These are phyloP conservation scores for Anisodus tanguticus DNA, from an alignment of 257 asterid genomes.

Conservation along the genomic window DNA sequence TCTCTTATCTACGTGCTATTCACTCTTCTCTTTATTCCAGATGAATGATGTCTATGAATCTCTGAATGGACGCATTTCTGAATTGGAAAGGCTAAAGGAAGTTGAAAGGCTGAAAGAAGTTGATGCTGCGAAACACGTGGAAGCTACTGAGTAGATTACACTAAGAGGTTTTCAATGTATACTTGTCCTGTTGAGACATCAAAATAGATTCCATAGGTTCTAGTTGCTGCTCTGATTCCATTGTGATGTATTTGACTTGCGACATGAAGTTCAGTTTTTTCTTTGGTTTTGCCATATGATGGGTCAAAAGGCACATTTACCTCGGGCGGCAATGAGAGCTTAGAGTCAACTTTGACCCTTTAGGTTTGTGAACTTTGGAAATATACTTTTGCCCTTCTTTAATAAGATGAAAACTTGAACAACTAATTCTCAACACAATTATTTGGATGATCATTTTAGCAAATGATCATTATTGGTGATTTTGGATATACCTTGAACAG, in stretches of 20 bases:
- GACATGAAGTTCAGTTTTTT: conserved; percentile 1
- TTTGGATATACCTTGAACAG: neutral
- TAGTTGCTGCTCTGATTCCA: neutral
- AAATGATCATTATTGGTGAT: neutral
- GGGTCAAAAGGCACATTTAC: conserved; percentile 20
- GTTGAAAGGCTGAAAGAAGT: conserved; percentile 56
- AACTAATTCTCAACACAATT: neutral
- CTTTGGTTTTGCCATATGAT: neutral
- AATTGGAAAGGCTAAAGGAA: conserved; percentile 68
- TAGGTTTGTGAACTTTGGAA: neutral
- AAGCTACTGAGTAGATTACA: conserved; percentile 58
- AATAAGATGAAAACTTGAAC: conserved; percentile 14
- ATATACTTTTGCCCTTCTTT: neutral
- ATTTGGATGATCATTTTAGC: neutral
- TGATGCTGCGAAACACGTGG: conserved; percentile 61
- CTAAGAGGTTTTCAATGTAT: conserved; percentile 3
- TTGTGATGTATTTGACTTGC: neutral
- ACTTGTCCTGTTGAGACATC: conserved; percentile 13
- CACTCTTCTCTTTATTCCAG: conserved; percentile 38
- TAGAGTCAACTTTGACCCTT: conserved; percentile 13
- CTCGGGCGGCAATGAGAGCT: neutral
- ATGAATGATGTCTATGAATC: conserved; percentile 56
- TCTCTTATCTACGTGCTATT: conserved; percentile 29
- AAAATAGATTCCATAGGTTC: conserved; percentile 12
- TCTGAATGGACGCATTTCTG: conserved; percentile 67